A percentile compares a stretch with the other conserved stretches of the same genome.
phyloP scores from a whole-genome alignment of 495 filamentous ascomycete genomes.

The Podospora pseudoanserina region DNA sequence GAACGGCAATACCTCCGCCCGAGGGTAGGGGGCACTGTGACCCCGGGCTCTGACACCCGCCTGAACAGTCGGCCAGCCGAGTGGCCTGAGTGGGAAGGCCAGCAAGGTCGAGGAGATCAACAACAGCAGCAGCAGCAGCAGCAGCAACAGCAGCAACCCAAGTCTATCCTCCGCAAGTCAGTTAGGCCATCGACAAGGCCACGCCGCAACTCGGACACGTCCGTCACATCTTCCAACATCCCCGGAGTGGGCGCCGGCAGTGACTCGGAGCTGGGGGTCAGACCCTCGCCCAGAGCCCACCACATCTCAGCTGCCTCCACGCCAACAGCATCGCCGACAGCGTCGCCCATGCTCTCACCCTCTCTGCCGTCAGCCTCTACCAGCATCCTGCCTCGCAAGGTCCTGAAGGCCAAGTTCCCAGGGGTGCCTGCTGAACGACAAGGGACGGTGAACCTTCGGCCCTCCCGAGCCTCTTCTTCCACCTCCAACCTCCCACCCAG shows the following conservation, averaged over 20 bases:
- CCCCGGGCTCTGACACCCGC: conserved; percentile 23
- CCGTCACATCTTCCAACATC: conserved; percentile 33
- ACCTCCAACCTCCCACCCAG: conserved; percentile 17
- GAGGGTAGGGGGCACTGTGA: conserved; percentile 23
- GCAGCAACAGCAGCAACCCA: conserved; percentile 18
- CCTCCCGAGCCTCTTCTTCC: conserved; percentile 23
- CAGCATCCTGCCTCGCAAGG: conserved; percentile 29
- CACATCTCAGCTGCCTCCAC: conserved; percentile 5
- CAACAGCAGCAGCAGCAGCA: conserved; percentile 3
- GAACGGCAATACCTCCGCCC: conserved; percentile 30
- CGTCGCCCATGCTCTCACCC: conserved; percentile 4
- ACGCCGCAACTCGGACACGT: conserved; percentile 34
- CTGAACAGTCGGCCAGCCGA: conserved; percentile 19
- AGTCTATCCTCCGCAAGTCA: conserved; percentile 29
- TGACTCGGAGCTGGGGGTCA: conserved; percentile 23
- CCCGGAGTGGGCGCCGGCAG: conserved; percentile 22
- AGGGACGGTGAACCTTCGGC: conserved; percentile 27
- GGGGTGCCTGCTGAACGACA: conserved; percentile 28
- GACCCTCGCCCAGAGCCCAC: not conserved
- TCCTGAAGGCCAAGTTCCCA: conserved; percentile 34
- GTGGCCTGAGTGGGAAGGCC: conserved; percentile 26
- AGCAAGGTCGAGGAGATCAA: conserved; percentile 14
- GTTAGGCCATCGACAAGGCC: conserved; percentile 22
- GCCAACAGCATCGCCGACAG: conserved; percentile 8
- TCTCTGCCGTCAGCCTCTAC: conserved; percentile 12